Conservation (phyloP, 1,284 basidiomycete species). For the Tausonia pullulans region DNA sequence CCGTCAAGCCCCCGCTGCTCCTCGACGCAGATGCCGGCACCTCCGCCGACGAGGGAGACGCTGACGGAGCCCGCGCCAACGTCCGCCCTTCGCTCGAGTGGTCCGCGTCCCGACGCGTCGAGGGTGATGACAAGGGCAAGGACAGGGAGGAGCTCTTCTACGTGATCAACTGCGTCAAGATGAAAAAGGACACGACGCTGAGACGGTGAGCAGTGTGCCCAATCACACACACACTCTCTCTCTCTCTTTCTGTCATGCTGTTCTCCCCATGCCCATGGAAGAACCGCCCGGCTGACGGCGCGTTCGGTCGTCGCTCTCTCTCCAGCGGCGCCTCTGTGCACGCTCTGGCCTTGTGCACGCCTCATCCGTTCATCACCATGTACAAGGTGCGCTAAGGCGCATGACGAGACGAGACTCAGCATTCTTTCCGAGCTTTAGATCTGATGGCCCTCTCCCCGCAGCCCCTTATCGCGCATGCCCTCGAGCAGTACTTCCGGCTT, state of each 20-base stretch:
- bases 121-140: conserved; percentile 2
- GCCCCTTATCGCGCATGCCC: conserved; percentile 46
- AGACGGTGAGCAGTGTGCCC: conserved; percentile 49
- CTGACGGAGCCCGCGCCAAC: conserved; percentile 32
- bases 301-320: too few relatives aligned
- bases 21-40: conserved; percentile 23
- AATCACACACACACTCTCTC: neutral
- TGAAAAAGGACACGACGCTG: conserved; percentile 66
- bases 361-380: conserved; percentile 91
- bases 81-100: neutral
- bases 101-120: neutral
- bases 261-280: conserved; percentile 8
- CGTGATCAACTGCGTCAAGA: conserved; percentile 88
- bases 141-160: conserved; percentile 57
- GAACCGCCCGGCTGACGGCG: too few relatives aligned
- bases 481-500: conserved; percentile 86
- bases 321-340: conserved; percentile 84
- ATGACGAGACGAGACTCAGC: too few relatives aligned
- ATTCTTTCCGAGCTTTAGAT: too few relatives aligned
- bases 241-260: neutral
- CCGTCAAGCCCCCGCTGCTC: conserved; percentile 67
- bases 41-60: conserved; percentile 35
- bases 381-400: conserved; percentile 58
- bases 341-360: conserved; percentile 90
- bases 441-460: neutral